Percentiles rank a stretch among this genome's conserved stretches.
These are phyloP conservation scores for Aspergillus pseudoviridinutans DNA, from an alignment of 2,329 filamentous ascomycete species.

Conservation along the genomic window DNA sequence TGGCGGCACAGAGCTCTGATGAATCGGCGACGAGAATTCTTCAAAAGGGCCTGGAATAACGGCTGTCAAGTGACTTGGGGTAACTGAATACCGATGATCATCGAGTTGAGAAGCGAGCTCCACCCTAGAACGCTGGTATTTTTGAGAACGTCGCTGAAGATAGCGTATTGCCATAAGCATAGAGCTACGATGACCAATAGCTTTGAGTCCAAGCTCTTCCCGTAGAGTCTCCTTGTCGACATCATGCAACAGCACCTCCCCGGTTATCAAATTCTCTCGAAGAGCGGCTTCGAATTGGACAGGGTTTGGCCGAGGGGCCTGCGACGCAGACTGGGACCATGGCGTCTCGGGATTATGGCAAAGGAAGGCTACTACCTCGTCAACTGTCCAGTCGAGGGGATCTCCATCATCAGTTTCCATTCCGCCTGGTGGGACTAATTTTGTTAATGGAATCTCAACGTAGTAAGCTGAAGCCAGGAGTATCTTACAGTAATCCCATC, in stretches of 20 bases:
- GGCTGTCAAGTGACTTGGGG: neutral
- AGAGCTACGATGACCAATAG: conserved; percentile 55
- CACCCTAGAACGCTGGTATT: conserved; percentile 38
- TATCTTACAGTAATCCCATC: neutral
- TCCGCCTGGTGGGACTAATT: conserved; percentile 6
- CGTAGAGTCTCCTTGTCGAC: conserved; percentile 48
- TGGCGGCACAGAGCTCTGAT: neutral
- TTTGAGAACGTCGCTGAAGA: conserved; percentile 51
- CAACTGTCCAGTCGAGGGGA: conserved; percentile 70
- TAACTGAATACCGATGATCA: conserved; percentile 1
- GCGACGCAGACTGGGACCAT: conserved; percentile 31
- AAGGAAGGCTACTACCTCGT: conserved; percentile 63
- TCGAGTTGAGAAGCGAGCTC: neutral
- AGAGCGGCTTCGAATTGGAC: conserved; percentile 52
- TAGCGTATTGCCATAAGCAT: conserved; percentile 56
- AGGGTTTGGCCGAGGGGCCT: conserved; percentile 49
- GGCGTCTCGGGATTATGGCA: conserved; percentile 51
- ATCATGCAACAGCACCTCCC: conserved; percentile 59
- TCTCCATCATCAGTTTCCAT: conserved; percentile 47
- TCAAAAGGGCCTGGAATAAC: neutral
- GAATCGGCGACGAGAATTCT: neutral
- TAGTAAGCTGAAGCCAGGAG: neutral
- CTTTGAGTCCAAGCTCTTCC: conserved; percentile 56
- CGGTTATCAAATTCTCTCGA: conserved; percentile 61
- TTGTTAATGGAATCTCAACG: neutral